Conservation (phyloP, 2,329 filamentous ascomycete species). For the Fusarium nanum region DNA sequence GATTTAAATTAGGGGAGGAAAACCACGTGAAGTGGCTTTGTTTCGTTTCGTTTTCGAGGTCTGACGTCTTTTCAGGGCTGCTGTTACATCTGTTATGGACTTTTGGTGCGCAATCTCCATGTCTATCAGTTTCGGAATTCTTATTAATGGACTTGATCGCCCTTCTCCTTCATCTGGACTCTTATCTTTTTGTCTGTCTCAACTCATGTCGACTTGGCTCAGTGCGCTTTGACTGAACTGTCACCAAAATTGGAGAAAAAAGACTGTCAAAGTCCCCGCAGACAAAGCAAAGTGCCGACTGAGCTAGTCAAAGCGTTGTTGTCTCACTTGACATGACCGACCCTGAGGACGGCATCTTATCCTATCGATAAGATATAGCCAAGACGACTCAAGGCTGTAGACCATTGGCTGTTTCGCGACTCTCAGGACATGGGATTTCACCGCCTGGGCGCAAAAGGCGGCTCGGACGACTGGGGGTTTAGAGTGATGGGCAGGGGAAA, state of each 20-base stretch:
- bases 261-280: background rate
- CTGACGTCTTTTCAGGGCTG: conserved; percentile 5
- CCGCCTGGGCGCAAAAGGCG: conserved; percentile 17
- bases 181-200: background rate
- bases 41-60: conserved; percentile 18
- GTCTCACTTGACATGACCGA: background rate
- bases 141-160: background rate
- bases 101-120: background rate
- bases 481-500: conserved; percentile 8
- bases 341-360: background rate
- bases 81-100: background rate
- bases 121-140: background rate
- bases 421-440: background rate
- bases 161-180: background rate
- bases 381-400: background rate
- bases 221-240: background rate
- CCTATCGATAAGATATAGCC: conserved; percentile 1
- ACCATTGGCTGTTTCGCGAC: background rate
- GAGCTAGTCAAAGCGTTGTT: background rate
- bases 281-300: background rate
- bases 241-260: background rate
- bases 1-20: conserved; percentile 15
- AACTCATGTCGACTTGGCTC: background rate
- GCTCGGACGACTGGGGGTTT: background rate
- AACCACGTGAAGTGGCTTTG: background rate